These are phyloP conservation scores for Collybia sp. DNA, from an alignment of 768 basidiomycete species.

Conservation along the genomic window DNA sequence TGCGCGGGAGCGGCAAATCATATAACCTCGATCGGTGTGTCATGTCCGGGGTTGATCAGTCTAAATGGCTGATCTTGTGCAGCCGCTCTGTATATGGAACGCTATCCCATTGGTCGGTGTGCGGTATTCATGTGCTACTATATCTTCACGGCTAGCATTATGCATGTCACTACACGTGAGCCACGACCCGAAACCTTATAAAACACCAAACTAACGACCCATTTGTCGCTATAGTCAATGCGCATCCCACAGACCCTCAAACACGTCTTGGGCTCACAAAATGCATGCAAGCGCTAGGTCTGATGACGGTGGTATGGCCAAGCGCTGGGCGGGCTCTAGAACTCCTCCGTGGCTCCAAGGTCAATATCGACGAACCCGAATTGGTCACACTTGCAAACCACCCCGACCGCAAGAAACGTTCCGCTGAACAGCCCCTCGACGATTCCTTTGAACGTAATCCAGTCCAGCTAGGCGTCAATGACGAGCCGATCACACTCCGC, in stretches of 20 bases:
- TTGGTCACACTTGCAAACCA: conserved; percentile 14
- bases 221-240: conserved; percentile 40
- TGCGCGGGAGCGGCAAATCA: conserved; percentile 78
- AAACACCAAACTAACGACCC: not conserved
- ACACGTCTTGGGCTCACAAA: conserved; percentile 56
- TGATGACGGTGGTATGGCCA: conserved; percentile 73
- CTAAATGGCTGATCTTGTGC: conserved; percentile 2
- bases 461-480: not conserved
- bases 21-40: conserved; percentile 61
- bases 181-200: conserved; percentile 8
- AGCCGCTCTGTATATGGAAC: conserved; percentile 60
- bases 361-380: conserved; percentile 21
- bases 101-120: conserved; percentile 54
- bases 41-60: not conserved
- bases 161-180: conserved; percentile 73
- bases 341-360: conserved; percentile 63
- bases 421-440: conserved; percentile 47
- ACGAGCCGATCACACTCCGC: not conserved
- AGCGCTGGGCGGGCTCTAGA: conserved; percentile 71
- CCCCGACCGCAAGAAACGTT: conserved; percentile 50
- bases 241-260: conserved; percentile 66
- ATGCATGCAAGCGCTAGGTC: conserved; percentile 62
- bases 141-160: conserved; percentile 74
- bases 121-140: conserved; percentile 76
- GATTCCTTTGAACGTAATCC: conserved; percentile 18